Base-by-base conservation (phyloP, 139 green algal species). In the Coelastrella sp. region DNA sequence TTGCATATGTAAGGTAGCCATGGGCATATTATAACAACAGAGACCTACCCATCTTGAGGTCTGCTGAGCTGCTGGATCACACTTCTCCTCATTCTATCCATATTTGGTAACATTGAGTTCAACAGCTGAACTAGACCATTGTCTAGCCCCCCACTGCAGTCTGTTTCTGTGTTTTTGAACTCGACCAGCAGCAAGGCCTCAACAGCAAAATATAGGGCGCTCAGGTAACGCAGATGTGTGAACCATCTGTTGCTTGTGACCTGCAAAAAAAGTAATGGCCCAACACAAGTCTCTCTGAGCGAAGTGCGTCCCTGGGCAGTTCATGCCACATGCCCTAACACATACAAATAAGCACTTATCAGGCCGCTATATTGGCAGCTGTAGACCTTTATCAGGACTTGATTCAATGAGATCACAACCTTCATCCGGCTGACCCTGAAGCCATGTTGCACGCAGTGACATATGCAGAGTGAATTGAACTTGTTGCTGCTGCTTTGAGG, bases 201-300 rank as follows among this genome's bases (percentile, higher is more conserved):
- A 53, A 86, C 81, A 35, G n/a, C 69, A 68, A 80, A 90, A 67
- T 86, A 85, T 48, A 85, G 45, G 2, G 81, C 86, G 63, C 62
- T 83, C 48, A 90, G 34, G 80, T 83, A 86, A 37, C 77, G 81
- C 50, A 87, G 43, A 38, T 60, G 67, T 4, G 86, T 88, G 11
- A 90, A 23, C 86, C 86, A 89, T 45, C 76, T 74, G 53, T 76
- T 74, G 83, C 79, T 78, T 40, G 85, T 78, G 50, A 85, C 72
- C 72, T 80, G 72, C 68, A 76, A 23, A n/a, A n/a, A n/a, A n/a
- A n/a, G 62, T 6, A 9, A 30, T 30, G 30, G 2, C 17, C 17
- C 48, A 57, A 57, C 2, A 57, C n/a, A n/a, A n/a, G n/a, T n/a
- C n/a, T n/a, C n/a, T n/a, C n/a, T n/a, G n/a, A n/a, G 48, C 48